phyloP scores from a whole-genome alignment of 2,329 filamentous ascomycete genomes.

The Pseudogymnoascus destructans region DNA sequence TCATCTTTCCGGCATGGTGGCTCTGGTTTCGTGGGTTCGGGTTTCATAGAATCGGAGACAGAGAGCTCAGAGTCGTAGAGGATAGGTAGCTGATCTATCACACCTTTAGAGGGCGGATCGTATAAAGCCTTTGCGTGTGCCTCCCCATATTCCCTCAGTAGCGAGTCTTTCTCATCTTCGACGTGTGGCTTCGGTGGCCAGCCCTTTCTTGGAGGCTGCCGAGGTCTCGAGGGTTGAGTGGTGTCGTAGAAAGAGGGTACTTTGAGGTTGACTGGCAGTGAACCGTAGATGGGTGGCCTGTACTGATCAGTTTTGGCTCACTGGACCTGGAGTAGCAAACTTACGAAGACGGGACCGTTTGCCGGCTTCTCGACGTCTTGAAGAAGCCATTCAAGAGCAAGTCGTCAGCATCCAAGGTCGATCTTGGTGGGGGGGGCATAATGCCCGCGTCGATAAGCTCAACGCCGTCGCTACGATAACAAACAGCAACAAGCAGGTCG shows the following conservation, averaged over 20 bases:
- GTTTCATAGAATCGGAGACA: constrained; percentile 17
- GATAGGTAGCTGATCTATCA: constrained; percentile 54
- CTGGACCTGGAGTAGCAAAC: not conserved
- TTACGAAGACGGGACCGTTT: not conserved
- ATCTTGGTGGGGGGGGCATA: constrained; percentile 13
- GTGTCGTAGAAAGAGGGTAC: not conserved
- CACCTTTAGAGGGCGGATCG: constrained; percentile 47
- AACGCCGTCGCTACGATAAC: constrained; percentile 2
- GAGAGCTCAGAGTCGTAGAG: constrained; percentile 44
- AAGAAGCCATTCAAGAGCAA: constrained; percentile 39
- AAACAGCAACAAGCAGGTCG: not conserved
- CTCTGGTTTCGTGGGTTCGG: constrained; percentile 18
- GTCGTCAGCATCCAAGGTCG: constrained; percentile 32
- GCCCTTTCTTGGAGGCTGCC: constrained; percentile 19
- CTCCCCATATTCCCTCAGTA: constrained; percentile 42
- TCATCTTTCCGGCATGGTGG: constrained; percentile 33
- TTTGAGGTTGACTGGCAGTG: constrained; percentile 5
- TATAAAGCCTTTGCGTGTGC: constrained; percentile 32
- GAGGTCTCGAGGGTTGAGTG: not conserved
- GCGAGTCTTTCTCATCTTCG: constrained; percentile 53
- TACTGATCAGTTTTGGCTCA: not conserved
- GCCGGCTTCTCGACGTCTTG: constrained; percentile 31
- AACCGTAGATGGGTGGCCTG: not conserved
- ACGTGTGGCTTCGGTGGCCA: constrained; percentile 49
- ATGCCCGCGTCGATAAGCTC: constrained; percentile 11